A percentile compares a stretch with the other conserved stretches of the same genome.
Conservation (phyloP, 2,329 filamentous ascomycete species). For the Fusarium tricinctum region DNA sequence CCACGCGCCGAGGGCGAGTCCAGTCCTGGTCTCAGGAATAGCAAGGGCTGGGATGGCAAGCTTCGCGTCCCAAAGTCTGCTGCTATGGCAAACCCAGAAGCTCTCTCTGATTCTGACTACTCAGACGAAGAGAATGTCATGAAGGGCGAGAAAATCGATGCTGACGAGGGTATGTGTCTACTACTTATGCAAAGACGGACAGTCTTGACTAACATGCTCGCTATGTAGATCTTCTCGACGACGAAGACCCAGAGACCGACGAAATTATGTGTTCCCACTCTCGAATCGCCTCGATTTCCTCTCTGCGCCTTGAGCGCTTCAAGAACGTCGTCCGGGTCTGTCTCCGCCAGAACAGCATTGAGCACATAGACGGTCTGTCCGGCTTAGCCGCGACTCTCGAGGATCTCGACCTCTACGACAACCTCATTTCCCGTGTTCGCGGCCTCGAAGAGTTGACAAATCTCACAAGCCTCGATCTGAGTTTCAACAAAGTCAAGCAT, state of each 20-base stretch:
- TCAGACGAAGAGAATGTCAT: slow-evolving; percentile 79
- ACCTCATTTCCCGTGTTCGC: slow-evolving; percentile 88
- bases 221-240: slow-evolving; percentile 70
- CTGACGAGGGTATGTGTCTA: slow-evolving; percentile 78
- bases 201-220: slow-evolving; percentile 34
- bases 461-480: slow-evolving; percentile 86
- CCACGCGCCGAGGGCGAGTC: slow-evolving; percentile 58
- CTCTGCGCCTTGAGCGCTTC: slow-evolving; percentile 88
- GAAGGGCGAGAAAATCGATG: slow-evolving; percentile 80
- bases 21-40: slow-evolving; percentile 67
- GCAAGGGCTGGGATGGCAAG: slow-evolving; percentile 87
- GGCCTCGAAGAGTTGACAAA: slow-evolving; percentile 83
- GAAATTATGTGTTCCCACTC: slow-evolving; percentile 94
- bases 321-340: slow-evolving; percentile 81
- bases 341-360: slow-evolving; percentile 92
- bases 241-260: slow-evolving; percentile 72
- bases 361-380: slow-evolving; percentile 81
- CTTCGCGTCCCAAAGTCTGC: slow-evolving; percentile 75
- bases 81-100: slow-evolving; percentile 81
- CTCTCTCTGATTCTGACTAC: slow-evolving; percentile 86
- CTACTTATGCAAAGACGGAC: background rate
- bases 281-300: slow-evolving; percentile 82
- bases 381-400: slow-evolving; percentile 75
- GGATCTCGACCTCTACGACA: slow-evolving; percentile 97
- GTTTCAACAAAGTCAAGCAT: slow-evolving; percentile 99